Percentiles rank a stretch among this genome's conserved stretches.
phyloP scores from a whole-genome alignment of 2,329 filamentous ascomycete species.

The Aspergillus melleus region DNA sequence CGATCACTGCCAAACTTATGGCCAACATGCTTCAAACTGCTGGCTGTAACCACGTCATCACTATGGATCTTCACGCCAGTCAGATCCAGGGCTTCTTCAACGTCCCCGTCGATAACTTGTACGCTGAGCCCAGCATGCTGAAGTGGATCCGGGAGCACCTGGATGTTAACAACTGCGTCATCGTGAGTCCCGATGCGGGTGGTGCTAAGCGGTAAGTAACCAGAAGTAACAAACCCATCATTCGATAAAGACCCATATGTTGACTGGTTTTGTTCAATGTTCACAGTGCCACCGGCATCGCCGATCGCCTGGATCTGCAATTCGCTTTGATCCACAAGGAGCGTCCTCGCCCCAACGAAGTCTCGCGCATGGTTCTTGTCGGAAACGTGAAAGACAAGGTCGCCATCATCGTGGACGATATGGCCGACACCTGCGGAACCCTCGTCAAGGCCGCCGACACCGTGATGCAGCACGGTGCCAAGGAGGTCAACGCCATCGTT shows the following conservation, averaged over 20 bases:
- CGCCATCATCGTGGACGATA: conserved; percentile 95
- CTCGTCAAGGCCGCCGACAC: conserved; percentile 85
- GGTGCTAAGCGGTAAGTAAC: conserved; percentile 75
- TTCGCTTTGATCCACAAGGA: conserved; percentile 98
- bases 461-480: conserved; percentile 81
- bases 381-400: conserved; percentile 89
- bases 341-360: conserved; percentile 84
- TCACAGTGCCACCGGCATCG: conserved; percentile 78
- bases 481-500: conserved; percentile 89
- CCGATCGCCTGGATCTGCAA: conserved; percentile 82
- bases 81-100: conserved; percentile 98
- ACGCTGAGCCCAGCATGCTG: conserved; percentile 88
- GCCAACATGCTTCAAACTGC: conserved; percentile 97
- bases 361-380: conserved; percentile 92
- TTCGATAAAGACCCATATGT: not conserved
- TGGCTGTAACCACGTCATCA: conserved; percentile 90
- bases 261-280: conserved; percentile 2
- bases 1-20: conserved; percentile 92
- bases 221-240: too few relatives aligned
- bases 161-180: conserved; percentile 78
- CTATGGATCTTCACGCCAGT: conserved; percentile 91
- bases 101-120: conserved; percentile 75
- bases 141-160: conserved; percentile 90
- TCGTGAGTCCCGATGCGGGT: conserved; percentile 92
- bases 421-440: conserved; percentile 95